A percentile compares a stretch with the other conserved stretches of the same genome.
These are phyloP conservation scores for Paramecium tetraurelia DNA, from an alignment of 73 alveolate genomes.

Conservation along the genomic window DNA sequence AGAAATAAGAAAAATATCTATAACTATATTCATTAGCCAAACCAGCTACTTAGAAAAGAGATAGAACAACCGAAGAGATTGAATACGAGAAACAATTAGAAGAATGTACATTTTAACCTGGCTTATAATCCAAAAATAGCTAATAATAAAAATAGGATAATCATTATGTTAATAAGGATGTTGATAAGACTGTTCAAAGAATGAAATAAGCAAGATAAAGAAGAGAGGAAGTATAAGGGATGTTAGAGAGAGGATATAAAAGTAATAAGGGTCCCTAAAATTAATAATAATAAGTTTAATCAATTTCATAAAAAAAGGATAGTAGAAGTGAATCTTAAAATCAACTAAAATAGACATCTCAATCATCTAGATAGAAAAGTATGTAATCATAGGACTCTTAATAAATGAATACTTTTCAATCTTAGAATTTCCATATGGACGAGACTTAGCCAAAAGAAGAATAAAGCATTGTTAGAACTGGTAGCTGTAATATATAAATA, in stretches of 20 bases:
- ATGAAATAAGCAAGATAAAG: conserved; percentile 55
- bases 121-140: background rate
- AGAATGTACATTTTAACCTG: conserved; percentile 64
- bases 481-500: background rate
- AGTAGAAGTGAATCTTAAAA: background rate
- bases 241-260: conserved; percentile 60
- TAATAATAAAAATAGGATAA: background rate
- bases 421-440: conserved; percentile 48
- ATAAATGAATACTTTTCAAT: background rate
- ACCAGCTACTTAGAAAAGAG: conserved; percentile 38
- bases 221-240: conserved; percentile 56
- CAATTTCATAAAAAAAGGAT: background rate
- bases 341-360: background rate
- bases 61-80: conserved; percentile 54
- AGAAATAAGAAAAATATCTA: background rate
- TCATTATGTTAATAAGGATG: conserved; percentile 12
- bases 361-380: conserved; percentile 31
- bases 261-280: background rate
- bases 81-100: conserved; percentile 57
- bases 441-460: background rate
- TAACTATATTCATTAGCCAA: conserved; percentile 48
- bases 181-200: conserved; percentile 61
- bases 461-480: background rate
- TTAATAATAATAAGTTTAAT: background rate
- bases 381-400: background rate